Evolutionary conservation across 805 yeast genomes (phyloP).

Genomic region (Ogataea chonburiensis): DNA sequence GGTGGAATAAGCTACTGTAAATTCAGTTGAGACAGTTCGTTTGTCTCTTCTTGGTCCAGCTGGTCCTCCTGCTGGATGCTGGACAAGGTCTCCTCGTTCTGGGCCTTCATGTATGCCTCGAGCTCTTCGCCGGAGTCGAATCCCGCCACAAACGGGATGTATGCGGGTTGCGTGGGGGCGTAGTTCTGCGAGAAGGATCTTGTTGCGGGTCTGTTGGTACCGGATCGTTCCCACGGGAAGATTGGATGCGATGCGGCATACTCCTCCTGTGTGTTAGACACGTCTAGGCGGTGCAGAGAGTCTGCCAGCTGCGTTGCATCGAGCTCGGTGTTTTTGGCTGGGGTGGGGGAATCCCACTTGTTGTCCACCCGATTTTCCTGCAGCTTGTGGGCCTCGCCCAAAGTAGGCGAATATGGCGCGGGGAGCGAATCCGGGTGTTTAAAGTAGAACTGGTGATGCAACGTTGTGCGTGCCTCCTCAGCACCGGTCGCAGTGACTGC

Average conservation of each 20-base stretch:
- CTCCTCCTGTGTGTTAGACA: slow-evolving; percentile 12
- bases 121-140: slow-evolving; percentile 17
- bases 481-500: slow-evolving; percentile 1
- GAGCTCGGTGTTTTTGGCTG: neutral
- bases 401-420: slow-evolving; percentile 19
- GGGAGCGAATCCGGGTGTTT: slow-evolving; percentile 28
- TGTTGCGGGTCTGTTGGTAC: slow-evolving; percentile 10
- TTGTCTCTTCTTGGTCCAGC: slow-evolving; percentile 13
- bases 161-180: slow-evolving; percentile 4
- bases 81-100: slow-evolving; percentile 3
- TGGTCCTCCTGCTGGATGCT: slow-evolving; percentile 15
- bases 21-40: slow-evolving; percentile 7
- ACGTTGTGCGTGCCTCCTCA: slow-evolving; percentile 1
- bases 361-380: slow-evolving; percentile 25
- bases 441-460: slow-evolving; percentile 21
- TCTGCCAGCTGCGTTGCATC: slow-evolving; percentile 3
- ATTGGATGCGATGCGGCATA: slow-evolving; percentile 32
- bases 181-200: slow-evolving; percentile 21
- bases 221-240: slow-evolving; percentile 38
- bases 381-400: slow-evolving; percentile 37
- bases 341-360: slow-evolving; percentile 20
- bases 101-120: slow-evolving; percentile 11
- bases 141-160: slow-evolving; percentile 17
- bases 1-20: neutral
- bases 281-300: slow-evolving; percentile 2